Evolutionary conservation across 345 rosid species (phyloP).

Genomic region (Geranium brycei): DNA sequence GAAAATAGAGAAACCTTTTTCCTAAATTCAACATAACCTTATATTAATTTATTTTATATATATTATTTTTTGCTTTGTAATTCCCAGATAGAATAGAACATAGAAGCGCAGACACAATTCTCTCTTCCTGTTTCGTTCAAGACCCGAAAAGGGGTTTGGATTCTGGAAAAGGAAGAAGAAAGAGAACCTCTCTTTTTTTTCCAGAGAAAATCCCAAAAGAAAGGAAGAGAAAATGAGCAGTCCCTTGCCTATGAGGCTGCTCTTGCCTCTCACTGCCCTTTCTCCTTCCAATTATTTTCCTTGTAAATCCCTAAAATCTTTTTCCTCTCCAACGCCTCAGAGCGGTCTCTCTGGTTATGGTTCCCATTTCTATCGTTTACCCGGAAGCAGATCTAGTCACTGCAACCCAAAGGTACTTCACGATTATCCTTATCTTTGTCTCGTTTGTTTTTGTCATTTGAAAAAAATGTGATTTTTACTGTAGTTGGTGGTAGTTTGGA

Average conservation of each 20-base stretch:
- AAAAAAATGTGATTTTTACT: not conserved
- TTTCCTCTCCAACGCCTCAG: not conserved
- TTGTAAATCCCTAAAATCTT: not conserved
- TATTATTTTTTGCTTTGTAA: not conserved
- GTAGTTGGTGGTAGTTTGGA: not conserved
- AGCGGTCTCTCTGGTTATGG: not conserved
- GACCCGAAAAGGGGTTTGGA: not conserved
- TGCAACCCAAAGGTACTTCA: not conserved
- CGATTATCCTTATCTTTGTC: no score
- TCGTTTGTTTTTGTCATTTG: no score
- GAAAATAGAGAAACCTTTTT: no score
- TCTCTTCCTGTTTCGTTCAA: not conserved
- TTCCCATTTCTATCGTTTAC: not conserved
- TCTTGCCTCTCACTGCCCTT: conserved; percentile 5
- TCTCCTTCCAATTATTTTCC: conserved; percentile 5
- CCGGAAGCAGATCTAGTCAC: not conserved
- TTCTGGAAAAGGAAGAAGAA: not conserved
- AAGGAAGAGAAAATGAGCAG: conserved; percentile 5
- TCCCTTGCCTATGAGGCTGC: conserved; percentile 9
- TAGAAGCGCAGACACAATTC: not conserved
- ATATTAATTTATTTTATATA: no score
- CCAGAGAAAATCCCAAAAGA: not conserved
- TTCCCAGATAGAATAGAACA: not conserved
- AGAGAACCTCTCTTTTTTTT: no score
- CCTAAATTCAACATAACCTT: no score